Base-by-base conservation (phyloP, 495 filamentous ascomycete genomes). In the Chlorociboria aeruginascens region DNA sequence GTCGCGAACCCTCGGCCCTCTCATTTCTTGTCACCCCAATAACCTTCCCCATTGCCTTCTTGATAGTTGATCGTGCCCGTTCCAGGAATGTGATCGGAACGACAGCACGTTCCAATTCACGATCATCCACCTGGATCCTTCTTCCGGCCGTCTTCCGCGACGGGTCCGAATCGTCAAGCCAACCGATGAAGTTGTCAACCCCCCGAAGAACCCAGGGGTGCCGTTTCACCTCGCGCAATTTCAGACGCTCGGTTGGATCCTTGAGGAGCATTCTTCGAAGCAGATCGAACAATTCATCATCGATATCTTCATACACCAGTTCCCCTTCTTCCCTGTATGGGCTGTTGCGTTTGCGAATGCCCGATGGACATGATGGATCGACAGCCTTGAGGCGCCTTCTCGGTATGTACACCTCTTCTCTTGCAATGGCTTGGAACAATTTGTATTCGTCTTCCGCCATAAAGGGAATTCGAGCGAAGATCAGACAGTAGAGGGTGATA, bases 131-230 rank as follows among this genome's bases (percentile, higher is more conserved):
- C 60, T 95, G 83, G 54, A 99, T 97, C 67, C 79, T 86, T 65
- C 86, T 83, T 50, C 88, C 88, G 45, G 89, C 81, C 49, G 81
- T 83, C 50, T 82, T 82, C 28, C 79, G 74, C 17, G 73, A 80
- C 6, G 90, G 89, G 61, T 99, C 93, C 6, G 87, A 95, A 47
- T 95, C 86, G 54, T 96, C 88, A 12, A 97, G 76, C 92, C 92
- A 99, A 3, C 69, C 66, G 17, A 75, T 67, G 37, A 82, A 77
- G 53, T 95, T 82, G 30, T 74, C 66, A 39, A 99, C 76, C 37
- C 82, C 90, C 39, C 79, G 63, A n/a, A 89, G 70, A 32, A 95
- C 82, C 89, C 92, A 99, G n/a, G 85, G 82, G 57, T 99, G 92
- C 46, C 83, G 85, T 61, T 97, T 97, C 55, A 96, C 90, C 57